Conservation (phyloP, 768 basidiomycete genomes). For the Amanita pallidorosea region DNA sequence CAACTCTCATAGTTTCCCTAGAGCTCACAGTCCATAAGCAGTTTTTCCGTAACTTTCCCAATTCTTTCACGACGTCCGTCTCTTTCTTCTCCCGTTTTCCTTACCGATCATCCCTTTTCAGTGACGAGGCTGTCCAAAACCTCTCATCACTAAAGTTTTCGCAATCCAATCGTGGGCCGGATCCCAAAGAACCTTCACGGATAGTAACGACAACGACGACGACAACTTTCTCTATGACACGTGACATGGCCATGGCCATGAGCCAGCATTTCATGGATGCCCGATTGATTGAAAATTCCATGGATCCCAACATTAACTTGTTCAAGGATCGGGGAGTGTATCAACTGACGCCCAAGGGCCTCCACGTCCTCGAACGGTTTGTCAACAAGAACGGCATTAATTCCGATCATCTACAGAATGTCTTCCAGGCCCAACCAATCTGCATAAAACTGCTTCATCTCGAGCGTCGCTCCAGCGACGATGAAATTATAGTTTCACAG, state of each 20-base stretch:
- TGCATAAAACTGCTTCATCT: constrained; percentile 97
- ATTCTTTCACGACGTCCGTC: constrained; percentile 92
- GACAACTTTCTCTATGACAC: constrained; percentile 98
- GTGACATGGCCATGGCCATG: constrained; percentile 99
- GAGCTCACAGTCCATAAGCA: constrained; percentile 84
- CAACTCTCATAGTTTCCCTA: constrained; percentile 91
- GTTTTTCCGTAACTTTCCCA: constrained; percentile 90
- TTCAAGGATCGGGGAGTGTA: constrained; percentile 99
- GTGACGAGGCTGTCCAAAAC: constrained; percentile 92
- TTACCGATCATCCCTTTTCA: constrained; percentile 20
- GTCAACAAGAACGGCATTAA: constrained; percentile 99
- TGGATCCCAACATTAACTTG: constrained; percentile 75
- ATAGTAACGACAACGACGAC: constrained; percentile 99
- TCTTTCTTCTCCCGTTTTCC: constrained; percentile 6
- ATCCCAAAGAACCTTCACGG: constrained; percentile 95
- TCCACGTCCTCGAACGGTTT: constrained; percentile 98
- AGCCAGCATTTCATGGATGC: constrained; percentile 99
- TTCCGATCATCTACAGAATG: constrained; percentile 80
- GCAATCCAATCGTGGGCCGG: constrained; percentile 96
- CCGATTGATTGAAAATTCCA: constrained; percentile 92
- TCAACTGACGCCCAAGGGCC: constrained; percentile 91
- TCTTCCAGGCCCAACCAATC: constrained; percentile 89
- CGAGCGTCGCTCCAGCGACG: constrained; percentile 84
- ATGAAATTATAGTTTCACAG: constrained; percentile 95
- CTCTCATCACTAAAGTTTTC: constrained; percentile 95